Evolutionary conservation across 192 early-diverging fungal species (phyloP).

Genomic region (Jimgerdemannia flammicorona): DNA sequence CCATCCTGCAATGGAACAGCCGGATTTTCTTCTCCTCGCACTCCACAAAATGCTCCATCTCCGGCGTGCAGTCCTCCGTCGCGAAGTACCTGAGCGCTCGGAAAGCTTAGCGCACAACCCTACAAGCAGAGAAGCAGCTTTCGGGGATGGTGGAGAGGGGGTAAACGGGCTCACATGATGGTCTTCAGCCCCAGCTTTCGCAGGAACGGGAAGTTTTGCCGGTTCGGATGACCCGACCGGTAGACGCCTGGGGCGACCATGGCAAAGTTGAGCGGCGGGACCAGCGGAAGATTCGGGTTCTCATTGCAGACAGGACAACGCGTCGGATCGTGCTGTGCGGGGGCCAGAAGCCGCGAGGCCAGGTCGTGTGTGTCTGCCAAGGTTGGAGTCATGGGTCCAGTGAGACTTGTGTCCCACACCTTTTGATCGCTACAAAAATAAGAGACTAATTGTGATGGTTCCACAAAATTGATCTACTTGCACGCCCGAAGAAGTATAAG

Average conservation of each 20-base stretch:
- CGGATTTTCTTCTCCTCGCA: constrained; percentile 58
- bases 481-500: too few relatives aligned
- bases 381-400: too few relatives aligned
- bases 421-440: too few relatives aligned
- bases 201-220: constrained; percentile 88
- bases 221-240: constrained; percentile 90
- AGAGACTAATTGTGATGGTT: too few relatives aligned
- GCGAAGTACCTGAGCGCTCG: constrained; percentile 31
- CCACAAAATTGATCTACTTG: too few relatives aligned
- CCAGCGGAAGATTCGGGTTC: constrained; percentile 52
- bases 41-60: constrained; percentile 69
- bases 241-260: constrained; percentile 93
- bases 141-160: too few relatives aligned
- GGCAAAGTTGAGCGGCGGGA: constrained; percentile 93
- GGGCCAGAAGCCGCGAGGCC: too few relatives aligned
- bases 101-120: background rate
- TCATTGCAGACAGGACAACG: constrained; percentile 28
- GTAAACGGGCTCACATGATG: constrained; percentile 65
- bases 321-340: too few relatives aligned
- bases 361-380: too few relatives aligned
- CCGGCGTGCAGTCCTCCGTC: constrained; percentile 49
- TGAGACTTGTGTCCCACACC: too few relatives aligned
- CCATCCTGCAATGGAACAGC: constrained; percentile 75
- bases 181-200: constrained; percentile 78
- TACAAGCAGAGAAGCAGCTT: background rate